Evolutionary conservation across 768 basidiomycete genomes (phyloP).

Genomic region (Amyloporia xantha): DNA sequence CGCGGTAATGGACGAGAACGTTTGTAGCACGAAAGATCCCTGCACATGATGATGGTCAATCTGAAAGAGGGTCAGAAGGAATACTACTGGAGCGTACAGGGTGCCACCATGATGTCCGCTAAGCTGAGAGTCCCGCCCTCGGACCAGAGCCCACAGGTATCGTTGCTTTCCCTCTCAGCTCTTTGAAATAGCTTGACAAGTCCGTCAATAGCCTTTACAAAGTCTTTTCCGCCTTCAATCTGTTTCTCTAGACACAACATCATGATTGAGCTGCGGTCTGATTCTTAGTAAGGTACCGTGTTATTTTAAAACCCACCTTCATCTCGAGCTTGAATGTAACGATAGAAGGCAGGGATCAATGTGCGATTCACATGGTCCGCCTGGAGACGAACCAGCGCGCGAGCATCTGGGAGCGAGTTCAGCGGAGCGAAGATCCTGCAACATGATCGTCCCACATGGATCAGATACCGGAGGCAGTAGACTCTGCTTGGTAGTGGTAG

Average conservation of each 20-base stretch:
- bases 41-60: slow-evolving; percentile 24
- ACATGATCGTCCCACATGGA: slow-evolving; percentile 40
- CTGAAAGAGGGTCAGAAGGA: neutral
- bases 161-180: slow-evolving; percentile 30
- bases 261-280: too few species aligned
- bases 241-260: slow-evolving; percentile 38
- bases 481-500: slow-evolving; percentile 38
- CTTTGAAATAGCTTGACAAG: slow-evolving; percentile 52
- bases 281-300: too few species aligned
- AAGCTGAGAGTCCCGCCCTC: slow-evolving; percentile 51
- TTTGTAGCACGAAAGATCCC: slow-evolving; percentile 64
- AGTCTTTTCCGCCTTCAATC: slow-evolving; percentile 45
- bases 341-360: slow-evolving; percentile 67
- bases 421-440: neutral
- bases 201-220: slow-evolving; percentile 40
- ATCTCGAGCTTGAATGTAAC: slow-evolving; percentile 67
- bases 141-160: slow-evolving; percentile 54
- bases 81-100: slow-evolving; percentile 38
- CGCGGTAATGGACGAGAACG: slow-evolving; percentile 62
- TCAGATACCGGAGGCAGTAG: slow-evolving; percentile 53
- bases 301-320: too few species aligned
- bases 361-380: slow-evolving; percentile 59
- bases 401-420: slow-evolving; percentile 42
- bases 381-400: slow-evolving; percentile 61
- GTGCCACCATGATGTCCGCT: slow-evolving; percentile 63